Conservation (phyloP, 371 early-diverging fungal genomes). For the Rhizopus microsporus region DNA sequence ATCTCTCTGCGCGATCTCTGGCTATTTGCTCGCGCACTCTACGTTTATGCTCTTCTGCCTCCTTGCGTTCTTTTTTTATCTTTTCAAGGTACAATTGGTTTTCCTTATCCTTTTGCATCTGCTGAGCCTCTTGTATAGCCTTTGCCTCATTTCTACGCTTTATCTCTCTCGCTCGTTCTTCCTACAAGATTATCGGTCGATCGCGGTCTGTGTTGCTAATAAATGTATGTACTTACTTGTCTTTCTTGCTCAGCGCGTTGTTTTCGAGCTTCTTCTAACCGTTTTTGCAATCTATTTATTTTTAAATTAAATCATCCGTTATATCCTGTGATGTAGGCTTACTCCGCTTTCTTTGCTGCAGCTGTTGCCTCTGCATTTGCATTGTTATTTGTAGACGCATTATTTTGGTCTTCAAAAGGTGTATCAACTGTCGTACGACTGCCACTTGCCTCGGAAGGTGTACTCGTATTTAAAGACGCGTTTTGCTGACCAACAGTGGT, state of each 20-base stretch:
- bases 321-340: neutral
- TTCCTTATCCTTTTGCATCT: constrained; percentile 28
- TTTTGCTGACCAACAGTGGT: neutral
- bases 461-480: neutral
- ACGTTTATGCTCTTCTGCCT: constrained; percentile 41
- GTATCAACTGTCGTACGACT: neutral
- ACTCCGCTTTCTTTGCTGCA: constrained; percentile 26
- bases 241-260: constrained; percentile 38
- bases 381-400: neutral
- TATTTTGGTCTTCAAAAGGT: neutral
- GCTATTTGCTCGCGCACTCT: constrained; percentile 49
- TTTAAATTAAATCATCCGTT: neutral
- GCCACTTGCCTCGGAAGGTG: neutral
- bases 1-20: constrained; percentile 42
- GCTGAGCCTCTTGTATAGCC: constrained; percentile 29
- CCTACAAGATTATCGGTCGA: constrained; percentile 4
- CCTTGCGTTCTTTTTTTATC: constrained; percentile 42
- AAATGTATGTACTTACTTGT: constrained; percentile 15
- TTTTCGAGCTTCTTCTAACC: constrained; percentile 40
- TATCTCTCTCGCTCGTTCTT: constrained; percentile 36
- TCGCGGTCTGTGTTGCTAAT: neutral
- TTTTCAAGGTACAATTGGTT: constrained; percentile 41
- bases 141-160: constrained; percentile 45
- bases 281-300: constrained; percentile 30
- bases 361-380: neutral